Percentiles rank a stretch among this genome's conserved stretches.
These are phyloP conservation scores for Cercospora sp. DNA, from an alignment of 2,329 filamentous ascomycete genomes.

Conservation along the genomic window DNA sequence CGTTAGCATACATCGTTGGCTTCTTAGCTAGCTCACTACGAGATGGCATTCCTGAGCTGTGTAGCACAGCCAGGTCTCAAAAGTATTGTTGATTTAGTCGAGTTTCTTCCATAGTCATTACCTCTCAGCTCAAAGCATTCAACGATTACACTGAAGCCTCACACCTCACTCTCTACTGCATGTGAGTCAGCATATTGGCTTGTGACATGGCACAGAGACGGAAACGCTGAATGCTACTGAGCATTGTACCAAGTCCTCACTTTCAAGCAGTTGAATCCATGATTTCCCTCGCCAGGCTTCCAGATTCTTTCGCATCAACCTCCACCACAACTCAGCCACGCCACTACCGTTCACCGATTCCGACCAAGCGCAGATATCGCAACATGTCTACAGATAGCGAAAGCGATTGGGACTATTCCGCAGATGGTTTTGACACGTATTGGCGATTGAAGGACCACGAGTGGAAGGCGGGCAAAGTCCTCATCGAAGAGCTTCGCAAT, in stretches of 20 bases:
- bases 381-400: too few relatives aligned
- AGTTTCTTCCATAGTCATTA: not conserved
- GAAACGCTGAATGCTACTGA: too few relatives aligned
- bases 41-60: not conserved
- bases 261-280: too few relatives aligned
- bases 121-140: not conserved
- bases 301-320: too few relatives aligned
- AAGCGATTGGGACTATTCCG: too few relatives aligned
- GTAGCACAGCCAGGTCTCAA: not conserved
- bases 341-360: too few relatives aligned
- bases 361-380: too few relatives aligned
- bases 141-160: too few relatives aligned
- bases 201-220: not conserved
- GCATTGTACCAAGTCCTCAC: too few relatives aligned
- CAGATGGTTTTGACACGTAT: not conserved
- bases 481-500: not conserved
- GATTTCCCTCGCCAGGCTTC: too few relatives aligned
- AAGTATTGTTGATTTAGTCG: not conserved
- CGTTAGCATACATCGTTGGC: not conserved
- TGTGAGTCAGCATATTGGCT: not conserved
- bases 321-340: too few relatives aligned
- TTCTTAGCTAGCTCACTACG: not conserved
- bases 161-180: not conserved
- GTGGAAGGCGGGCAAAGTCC: rapidly evolving
- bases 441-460: not conserved